phyloP scores from a whole-genome alignment of 2,329 filamentous ascomycete genomes.

The Macrophomina phaseolina region DNA sequence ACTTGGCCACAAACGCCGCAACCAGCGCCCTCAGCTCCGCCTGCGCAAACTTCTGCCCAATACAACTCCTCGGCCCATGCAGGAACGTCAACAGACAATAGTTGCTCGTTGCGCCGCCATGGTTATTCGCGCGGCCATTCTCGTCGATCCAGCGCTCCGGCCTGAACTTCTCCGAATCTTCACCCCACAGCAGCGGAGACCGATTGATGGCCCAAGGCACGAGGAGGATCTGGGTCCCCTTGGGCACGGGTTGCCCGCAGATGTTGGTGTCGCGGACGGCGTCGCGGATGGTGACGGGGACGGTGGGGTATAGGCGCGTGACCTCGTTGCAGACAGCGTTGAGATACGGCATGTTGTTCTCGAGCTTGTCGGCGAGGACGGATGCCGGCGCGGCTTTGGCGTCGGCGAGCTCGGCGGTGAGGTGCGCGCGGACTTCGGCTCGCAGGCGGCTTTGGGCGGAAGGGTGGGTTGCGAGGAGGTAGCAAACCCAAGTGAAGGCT shows the following conservation, averaged over 20 bases:
- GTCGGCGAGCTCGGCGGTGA: slow-evolving; percentile 54
- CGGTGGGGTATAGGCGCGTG: slow-evolving; percentile 46
- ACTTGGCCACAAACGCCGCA: slow-evolving; percentile 42
- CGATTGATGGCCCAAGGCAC: slow-evolving; percentile 52
- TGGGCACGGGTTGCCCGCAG: slow-evolving; percentile 45
- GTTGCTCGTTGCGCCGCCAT: slow-evolving; percentile 43
- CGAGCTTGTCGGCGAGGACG: slow-evolving; percentile 42
- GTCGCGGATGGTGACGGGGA: slow-evolving; percentile 42
- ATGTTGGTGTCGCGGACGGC: slow-evolving; percentile 42
- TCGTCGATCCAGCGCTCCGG: slow-evolving; percentile 55
- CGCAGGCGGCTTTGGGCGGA: slow-evolving; percentile 71
- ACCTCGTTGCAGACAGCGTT: slow-evolving; percentile 54
- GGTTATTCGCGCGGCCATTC: slow-evolving; percentile 45
- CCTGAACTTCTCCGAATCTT: slow-evolving; percentile 47
- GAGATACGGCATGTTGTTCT: slow-evolving; percentile 50
- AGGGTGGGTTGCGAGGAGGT: slow-evolving; percentile 70
- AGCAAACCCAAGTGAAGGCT: slow-evolving; percentile 76
- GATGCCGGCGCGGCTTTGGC: slow-evolving; percentile 34
- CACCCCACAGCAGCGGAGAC: slow-evolving; percentile 49
- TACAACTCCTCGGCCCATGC: slow-evolving; percentile 49
- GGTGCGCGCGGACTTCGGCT: slow-evolving; percentile 66
- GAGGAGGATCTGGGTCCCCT: slow-evolving; percentile 46
- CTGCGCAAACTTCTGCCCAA: slow-evolving; percentile 46
- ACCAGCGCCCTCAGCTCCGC: slow-evolving; percentile 45
- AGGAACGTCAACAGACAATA: slow-evolving; percentile 52